phyloP scores from a whole-genome alignment of 371 early-diverging fungal species.

The Circinella umbellata region DNA sequence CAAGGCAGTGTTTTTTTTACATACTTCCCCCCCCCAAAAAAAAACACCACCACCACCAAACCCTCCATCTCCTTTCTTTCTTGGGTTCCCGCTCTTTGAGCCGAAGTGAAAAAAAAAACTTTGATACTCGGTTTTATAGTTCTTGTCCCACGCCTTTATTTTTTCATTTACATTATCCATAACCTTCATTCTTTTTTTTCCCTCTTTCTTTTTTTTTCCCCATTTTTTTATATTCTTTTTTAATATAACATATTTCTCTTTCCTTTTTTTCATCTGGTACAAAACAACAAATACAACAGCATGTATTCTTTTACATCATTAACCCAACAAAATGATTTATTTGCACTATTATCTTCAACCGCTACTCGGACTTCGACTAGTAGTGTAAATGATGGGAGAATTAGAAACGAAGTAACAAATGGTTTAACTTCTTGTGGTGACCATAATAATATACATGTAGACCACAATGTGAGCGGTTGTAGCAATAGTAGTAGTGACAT shows the following conservation, averaged over 20 bases:
- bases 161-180: neutral
- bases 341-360: neutral
- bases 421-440: no score
- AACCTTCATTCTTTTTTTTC: neutral
- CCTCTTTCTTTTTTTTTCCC: neutral
- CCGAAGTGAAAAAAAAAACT: neutral
- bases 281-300: neutral
- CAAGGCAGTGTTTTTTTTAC: neutral
- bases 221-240: neutral
- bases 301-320: slow-evolving; percentile 4
- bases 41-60: neutral
- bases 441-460: neutral
- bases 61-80: slow-evolving; percentile 1
- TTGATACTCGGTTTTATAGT: slow-evolving; percentile 1
- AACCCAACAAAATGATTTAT: neutral
- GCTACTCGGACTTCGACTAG: neutral
- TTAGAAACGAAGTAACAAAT: neutral
- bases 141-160: neutral
- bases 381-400: neutral
- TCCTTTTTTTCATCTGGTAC: neutral
- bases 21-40: neutral
- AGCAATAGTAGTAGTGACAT: neutral
- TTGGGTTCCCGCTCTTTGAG: slow-evolving; percentile 1
- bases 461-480: neutral
- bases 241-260: neutral